Conservation (phyloP, 495 filamentous ascomycete genomes). For the Talaromyces proteolyticus region DNA sequence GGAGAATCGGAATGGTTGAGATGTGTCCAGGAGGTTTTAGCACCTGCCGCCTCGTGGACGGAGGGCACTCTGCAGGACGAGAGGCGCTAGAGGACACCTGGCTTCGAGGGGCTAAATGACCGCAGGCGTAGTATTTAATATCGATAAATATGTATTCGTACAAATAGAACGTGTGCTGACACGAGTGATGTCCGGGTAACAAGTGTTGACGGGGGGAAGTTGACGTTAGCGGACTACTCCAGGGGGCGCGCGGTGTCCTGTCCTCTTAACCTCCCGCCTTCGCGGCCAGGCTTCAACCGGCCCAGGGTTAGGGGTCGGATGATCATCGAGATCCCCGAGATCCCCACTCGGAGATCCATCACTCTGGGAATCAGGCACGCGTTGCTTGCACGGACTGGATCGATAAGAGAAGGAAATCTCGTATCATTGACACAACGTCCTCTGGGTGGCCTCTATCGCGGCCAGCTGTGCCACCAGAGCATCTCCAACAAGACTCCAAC, state of each 20-base stretch:
- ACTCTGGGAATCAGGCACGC: not conserved
- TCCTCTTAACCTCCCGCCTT: not conserved
- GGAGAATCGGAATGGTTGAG: not conserved
- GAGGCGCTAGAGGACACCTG: not conserved
- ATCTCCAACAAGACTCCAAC: too few relatives aligned
- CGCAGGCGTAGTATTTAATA: too few relatives aligned
- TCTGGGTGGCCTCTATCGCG: too few relatives aligned
- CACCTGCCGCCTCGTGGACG: conserved; percentile 5
- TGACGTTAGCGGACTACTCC: not conserved
- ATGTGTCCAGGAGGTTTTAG: not conserved
- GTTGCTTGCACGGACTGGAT: too few relatives aligned
- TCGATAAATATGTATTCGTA: too few relatives aligned
- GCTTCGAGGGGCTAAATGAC: not conserved
- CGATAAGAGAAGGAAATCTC: too few relatives aligned
- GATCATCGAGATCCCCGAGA: not conserved
- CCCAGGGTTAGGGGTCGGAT: not conserved
- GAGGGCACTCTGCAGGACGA: not conserved
- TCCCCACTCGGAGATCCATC: not conserved
- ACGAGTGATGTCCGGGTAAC: too few relatives aligned
- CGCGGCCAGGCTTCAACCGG: not conserved
- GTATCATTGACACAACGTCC: too few relatives aligned
- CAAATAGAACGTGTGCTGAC: too few relatives aligned
- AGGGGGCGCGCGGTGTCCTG: not conserved
- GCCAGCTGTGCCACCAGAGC: too few relatives aligned
- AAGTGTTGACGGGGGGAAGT: not conserved